Evolutionary conservation across 345 rosid species (phyloP).

Genomic region (Populus alba): DNA sequence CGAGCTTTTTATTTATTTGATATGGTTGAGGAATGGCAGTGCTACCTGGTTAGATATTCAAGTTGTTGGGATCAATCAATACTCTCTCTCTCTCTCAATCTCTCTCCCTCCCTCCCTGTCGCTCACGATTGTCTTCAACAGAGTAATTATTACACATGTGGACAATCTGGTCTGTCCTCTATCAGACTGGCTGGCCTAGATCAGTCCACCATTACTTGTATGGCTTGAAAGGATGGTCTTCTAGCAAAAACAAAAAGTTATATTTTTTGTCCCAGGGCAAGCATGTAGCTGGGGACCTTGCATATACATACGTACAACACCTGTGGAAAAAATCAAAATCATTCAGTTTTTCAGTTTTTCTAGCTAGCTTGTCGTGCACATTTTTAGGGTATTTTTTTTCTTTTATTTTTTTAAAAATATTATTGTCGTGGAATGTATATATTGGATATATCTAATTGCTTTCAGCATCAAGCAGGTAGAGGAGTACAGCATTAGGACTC

Average conservation of each 20-base stretch:
- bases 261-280: background rate
- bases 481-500: constrained; percentile 38
- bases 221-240: constrained; percentile 9
- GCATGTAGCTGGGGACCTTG: background rate
- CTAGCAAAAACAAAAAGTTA: background rate
- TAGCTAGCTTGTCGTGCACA: background rate
- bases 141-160: constrained; percentile 10
- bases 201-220: constrained; percentile 8
- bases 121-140: background rate
- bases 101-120: background rate
- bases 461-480: constrained; percentile 20
- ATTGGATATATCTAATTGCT: constrained; percentile 7
- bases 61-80: constrained; percentile 15
- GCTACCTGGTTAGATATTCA: constrained; percentile 4
- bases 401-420: background rate
- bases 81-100: constrained; percentile 8
- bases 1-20: background rate
- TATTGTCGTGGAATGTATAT: background rate
- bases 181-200: constrained; percentile 14
- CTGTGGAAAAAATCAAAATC: background rate
- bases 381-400: background rate
- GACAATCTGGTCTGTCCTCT: constrained; percentile 3
- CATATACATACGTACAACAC: no score
- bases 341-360: no score
- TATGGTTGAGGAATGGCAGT: constrained; percentile 1